Evolutionary conservation across 768 basidiomycete genomes (phyloP), one percentile per base, ranked within the genome.

Genomic region (Mycena galopus): DNA sequence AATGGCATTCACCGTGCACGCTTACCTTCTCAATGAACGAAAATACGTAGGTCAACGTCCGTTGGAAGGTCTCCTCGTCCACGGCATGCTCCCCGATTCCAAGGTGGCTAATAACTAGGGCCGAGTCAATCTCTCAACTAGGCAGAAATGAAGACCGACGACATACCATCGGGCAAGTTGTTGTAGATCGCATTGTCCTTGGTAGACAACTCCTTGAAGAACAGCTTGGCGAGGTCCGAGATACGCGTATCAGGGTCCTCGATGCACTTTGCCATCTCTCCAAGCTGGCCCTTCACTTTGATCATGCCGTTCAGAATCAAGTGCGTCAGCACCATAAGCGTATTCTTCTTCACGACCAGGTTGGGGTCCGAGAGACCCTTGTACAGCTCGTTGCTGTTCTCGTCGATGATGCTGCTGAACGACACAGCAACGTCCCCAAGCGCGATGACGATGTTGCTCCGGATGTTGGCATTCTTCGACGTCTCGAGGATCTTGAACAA

Each of bases 121-220:
- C 50, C 73, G 12, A 72, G 74, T 61, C 72, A 69, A 56, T 10
- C 23, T 37, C 21, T 55, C 35, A 32, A n/a, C n/a, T 21, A 21
- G 12, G 33, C 37, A 55, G 17, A 57, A 3, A 60, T 39, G 6
- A 59, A 56, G 23, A 64, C 21, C 47, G 27, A 50, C 16, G 14
- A 68, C 91, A 37, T 77, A 94, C 95, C 94, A 83, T 99, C 98
- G 2, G 97, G 98, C 77, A 99, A 82, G 81, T 99, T 99, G 82
- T 99, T 99, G 80, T 99, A 98, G 68, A 99, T 97, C 9, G 97
- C 98, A 80, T 99, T 99, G 77, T 99, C 98, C 84, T 99, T 99
- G 30, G 95, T 96, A 37, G 95, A 93, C 63, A 99, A 83, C 79
- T 99, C 97, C 25, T 91, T 94, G 86, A 99, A 99, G 90, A 99